A percentile compares a stretch with the other conserved stretches of the same genome.
phyloP scores from a whole-genome alignment of 371 early-diverging fungal species.

The Phascolomyces articulosus region DNA sequence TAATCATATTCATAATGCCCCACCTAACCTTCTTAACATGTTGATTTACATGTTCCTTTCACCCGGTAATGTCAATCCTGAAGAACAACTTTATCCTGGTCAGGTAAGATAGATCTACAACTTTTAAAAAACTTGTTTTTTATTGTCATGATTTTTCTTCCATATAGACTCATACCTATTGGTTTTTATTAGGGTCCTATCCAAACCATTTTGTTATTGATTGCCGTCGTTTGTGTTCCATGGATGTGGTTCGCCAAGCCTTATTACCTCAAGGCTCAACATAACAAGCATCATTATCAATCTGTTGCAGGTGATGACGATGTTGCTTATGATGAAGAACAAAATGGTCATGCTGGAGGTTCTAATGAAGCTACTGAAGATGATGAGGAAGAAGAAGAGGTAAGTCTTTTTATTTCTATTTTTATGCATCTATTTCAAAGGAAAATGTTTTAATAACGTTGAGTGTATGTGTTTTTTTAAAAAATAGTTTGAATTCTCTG shows the following conservation, averaged over 20 bases:
- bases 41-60: slow-evolving; percentile 99
- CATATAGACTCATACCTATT: not conserved
- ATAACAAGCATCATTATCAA: slow-evolving; percentile 80
- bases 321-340: slow-evolving; percentile 27
- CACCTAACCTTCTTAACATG: slow-evolving; percentile 97
- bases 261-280: slow-evolving; percentile 78
- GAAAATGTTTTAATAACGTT: not conserved
- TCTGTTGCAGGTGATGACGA: slow-evolving; percentile 52
- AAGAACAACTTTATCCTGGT: slow-evolving; percentile 81
- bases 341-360: slow-evolving; percentile 11
- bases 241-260: slow-evolving; percentile 99
- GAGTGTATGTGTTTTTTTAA: not conserved
- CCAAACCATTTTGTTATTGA: slow-evolving; percentile 83
- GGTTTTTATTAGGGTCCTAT: slow-evolving; percentile 63
- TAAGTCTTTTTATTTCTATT: not conserved
- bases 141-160: not conserved
- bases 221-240: slow-evolving; percentile 95
- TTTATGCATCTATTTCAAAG: no score
- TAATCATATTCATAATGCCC: slow-evolving; percentile 67
- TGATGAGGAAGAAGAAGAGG: slow-evolving; percentile 46
- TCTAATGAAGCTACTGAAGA: slow-evolving; percentile 46
- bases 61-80: slow-evolving; percentile 86
- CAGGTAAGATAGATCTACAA: no score
- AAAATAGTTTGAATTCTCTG: slow-evolving; percentile 87
- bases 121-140: no score